Conservation (phyloP, 2,329 filamentous ascomycete genomes). For the Reticulascus tulasneorum region DNA sequence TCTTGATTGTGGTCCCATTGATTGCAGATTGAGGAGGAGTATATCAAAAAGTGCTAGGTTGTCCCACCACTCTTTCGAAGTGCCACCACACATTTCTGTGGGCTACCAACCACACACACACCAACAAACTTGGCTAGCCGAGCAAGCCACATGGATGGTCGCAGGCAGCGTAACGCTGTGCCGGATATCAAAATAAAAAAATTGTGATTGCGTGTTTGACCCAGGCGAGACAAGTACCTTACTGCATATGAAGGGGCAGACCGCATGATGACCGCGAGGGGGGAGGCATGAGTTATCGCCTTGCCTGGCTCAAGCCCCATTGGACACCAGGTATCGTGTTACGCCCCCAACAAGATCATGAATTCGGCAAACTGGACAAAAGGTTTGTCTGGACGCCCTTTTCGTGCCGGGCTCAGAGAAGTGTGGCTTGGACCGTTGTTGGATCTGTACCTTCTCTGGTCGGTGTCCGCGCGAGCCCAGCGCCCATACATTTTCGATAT, state of each 20-base stretch:
- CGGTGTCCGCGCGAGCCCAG: too few relatives aligned
- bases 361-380: too few relatives aligned
- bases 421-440: too few relatives aligned
- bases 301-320: too few relatives aligned
- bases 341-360: too few relatives aligned
- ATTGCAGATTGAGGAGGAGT: too few relatives aligned
- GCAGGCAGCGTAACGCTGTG: slow-evolving; percentile 3
- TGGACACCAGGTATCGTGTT: too few relatives aligned
- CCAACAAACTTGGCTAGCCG: not conserved
- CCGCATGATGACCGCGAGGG: slow-evolving; percentile 7
- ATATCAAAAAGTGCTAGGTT: too few relatives aligned
- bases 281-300: not conserved
- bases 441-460: too few relatives aligned
- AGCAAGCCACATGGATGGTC: slow-evolving; percentile 9
- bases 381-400: slow-evolving; percentile 6
- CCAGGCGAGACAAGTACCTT: slow-evolving; percentile 1
- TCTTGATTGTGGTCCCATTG: too few relatives aligned
- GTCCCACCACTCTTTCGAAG: slow-evolving; percentile 5
- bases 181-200: not conserved
- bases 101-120: slow-evolving; percentile 4
- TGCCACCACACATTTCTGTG: not conserved
- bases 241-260: not conserved
- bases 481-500: too few relatives aligned
- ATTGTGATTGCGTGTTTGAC: slow-evolving; percentile 4
- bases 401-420: slow-evolving; percentile 3